Base-by-base conservation (phyloP, 2,329 filamentous ascomycete species). In the Trichophyton mentagrophytes region DNA sequence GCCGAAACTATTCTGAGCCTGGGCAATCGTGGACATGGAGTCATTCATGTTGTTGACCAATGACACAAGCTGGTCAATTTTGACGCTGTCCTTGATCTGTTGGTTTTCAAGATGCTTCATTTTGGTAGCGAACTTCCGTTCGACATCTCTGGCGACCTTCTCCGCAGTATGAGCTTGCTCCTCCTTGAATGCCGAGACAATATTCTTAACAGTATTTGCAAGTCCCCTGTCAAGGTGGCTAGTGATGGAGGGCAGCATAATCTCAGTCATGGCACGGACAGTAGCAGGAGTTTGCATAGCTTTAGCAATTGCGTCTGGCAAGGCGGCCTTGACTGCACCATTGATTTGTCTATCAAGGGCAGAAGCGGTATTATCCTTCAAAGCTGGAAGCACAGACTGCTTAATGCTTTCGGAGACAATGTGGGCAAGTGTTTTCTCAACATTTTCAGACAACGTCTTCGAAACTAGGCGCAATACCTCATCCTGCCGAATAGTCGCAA, bases 351-450 rank as follows among this genome's bases (percentile, higher is more conserved):
- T 85, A 60, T 86, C 82, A 30, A 96, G 79, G 3, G 86, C 81
- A 63, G 84, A 82, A 51, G 83, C 80, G 13, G 88, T 84, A 47
- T 85, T 79, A 58, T 85, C 81, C 46, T 85, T 82, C 61, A 97
- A 77, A 36, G 85, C 79, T 9, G 93, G 92, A 59, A 96, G 78
- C 51, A 96, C 83, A 13, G 85, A 80, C 60, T 85, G 80, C 63
- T 89, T 82, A 65, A 96, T 89, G 71, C 88, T 87, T 56, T 85
- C 81, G 55, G 84, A 82, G 58, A 96, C 85, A 66, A 95, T 88
- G 63, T 84, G 85, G 63, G 85, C 80, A 42, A 96, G 80, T 22
- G 89, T 88, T 67, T 87, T 85, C 72, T 89, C 85, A 25, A 89
- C 82, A 61, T 88, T 88, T 63, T 86, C 84, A 9, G 83, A 83